phyloP scores from a whole-genome alignment of 306 rosid genomes.

The Trifolium subterraneum region DNA sequence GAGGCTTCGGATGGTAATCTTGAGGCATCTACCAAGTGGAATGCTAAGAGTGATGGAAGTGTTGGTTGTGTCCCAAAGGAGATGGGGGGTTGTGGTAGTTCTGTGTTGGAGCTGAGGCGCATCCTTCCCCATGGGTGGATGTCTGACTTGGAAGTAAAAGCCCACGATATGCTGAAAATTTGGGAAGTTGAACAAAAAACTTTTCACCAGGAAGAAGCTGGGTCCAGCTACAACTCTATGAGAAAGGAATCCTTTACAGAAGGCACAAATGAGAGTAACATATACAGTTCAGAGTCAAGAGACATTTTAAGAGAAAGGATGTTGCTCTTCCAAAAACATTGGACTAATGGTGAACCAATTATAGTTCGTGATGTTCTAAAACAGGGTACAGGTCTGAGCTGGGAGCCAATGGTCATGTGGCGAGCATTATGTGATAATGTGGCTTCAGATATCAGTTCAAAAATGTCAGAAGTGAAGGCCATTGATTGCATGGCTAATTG shows the following conservation, averaged over 20 bases:
- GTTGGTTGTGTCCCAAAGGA: constrained; percentile 67
- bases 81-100: constrained; percentile 71
- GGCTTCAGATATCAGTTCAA: constrained; percentile 54
- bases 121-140: constrained; percentile 73
- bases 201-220: constrained; percentile 41
- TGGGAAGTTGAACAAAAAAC: constrained; percentile 30
- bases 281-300: constrained; percentile 59
- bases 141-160: constrained; percentile 59
- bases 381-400: constrained; percentile 79
- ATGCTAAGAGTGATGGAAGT: constrained; percentile 54
- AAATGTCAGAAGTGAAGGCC: constrained; percentile 77
- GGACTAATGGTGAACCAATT: constrained; percentile 76
- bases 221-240: constrained; percentile 37
- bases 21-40: constrained; percentile 54
- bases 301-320: constrained; percentile 48
- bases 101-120: constrained; percentile 62
- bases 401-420: constrained; percentile 96
- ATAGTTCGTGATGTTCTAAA: constrained; percentile 72
- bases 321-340: constrained; percentile 61
- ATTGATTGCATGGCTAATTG: constrained; percentile 88
- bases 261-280: constrained; percentile 49
- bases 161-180: constrained; percentile 41
- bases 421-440: constrained; percentile 73
- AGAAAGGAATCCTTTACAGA: constrained; percentile 63
- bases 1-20: constrained; percentile 42